Base-by-base conservation (phyloP, 148 eudicot species). In the Fagopyrum esculentum region DNA sequence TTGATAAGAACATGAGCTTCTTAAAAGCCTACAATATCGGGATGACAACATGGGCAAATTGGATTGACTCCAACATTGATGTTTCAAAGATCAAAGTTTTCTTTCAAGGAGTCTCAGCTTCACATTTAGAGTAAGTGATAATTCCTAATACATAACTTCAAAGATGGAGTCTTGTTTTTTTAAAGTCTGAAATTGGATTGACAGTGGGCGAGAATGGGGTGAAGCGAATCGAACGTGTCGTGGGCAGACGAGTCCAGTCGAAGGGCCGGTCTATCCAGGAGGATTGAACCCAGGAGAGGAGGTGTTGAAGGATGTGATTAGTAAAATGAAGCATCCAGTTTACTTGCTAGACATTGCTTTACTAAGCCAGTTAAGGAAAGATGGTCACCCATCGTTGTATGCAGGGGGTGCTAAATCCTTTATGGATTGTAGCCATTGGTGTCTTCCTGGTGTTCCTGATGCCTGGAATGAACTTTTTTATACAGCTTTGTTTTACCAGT, bases 391-490 rank as follows among this genome's bases (percentile, higher is more conserved):
- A 45, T 83, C 90, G 0, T 69, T 59, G 12, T 87, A 88, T 51
- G 83, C 84, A 0, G 81, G 78, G 9, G 84, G 85, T 17, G 85
- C 76, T 13, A 22, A 63, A 0, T 77, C 76, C 63, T 72, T 61
- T 3, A 71, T 76, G 7, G 96, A 93, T 73, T 90, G 96, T 80
- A 90, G 93, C 75, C 98, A 90, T 71, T 93, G 91, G 96, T 87
- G 96, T 80, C 82, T 90, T 9, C 81, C 96, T 7, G 96, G 96
- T 19, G 93, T 90, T 76, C 96, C 93, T 0, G 93, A 93, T 80
- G 55, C 89, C 13, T 90, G 96, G 96, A 90, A 93, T 81, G 85
- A 93, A 72, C 88, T 88, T 73, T 72, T 87, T 6, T 88, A 86
- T 75, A 47, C 84, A 59, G 75, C 84, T 80, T 73, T 86, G 50